These are phyloP conservation scores for Coniochaeta hoffmannii DNA, from an alignment of 2,329 filamentous ascomycete genomes.

Conservation along the genomic window DNA sequence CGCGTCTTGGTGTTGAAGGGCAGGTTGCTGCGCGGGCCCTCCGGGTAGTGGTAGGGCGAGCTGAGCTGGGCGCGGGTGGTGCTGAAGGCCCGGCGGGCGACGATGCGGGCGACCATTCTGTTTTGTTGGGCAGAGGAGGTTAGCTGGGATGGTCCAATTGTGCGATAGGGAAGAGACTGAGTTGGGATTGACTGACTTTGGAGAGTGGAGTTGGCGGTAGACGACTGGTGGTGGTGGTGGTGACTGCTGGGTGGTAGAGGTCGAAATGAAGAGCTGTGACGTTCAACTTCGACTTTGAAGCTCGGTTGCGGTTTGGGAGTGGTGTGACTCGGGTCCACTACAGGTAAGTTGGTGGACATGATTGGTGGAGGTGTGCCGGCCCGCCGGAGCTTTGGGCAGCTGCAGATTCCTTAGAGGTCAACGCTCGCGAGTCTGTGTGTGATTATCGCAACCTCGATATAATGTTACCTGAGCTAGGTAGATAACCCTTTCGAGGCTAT, in stretches of 20 bases:
- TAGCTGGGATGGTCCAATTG: neutral
- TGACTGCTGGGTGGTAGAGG: constrained; percentile 1
- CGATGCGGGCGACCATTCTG: constrained; percentile 73
- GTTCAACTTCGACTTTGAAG: constrained; percentile 9
- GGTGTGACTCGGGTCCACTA: constrained; percentile 4
- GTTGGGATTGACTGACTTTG: constrained; percentile 4
- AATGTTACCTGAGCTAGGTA: too few relatives aligned
- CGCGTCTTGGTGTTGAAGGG: constrained; percentile 94
- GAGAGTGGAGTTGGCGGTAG: neutral
- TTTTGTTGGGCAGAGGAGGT: constrained; percentile 27
- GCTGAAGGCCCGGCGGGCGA: constrained; percentile 86
- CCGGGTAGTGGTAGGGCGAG: constrained; percentile 96
- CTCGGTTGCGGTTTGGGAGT: neutral
- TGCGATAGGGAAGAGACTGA: neutral
- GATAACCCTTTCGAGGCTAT: too few relatives aligned
- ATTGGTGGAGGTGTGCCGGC: neutral
- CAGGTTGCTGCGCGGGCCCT: constrained; percentile 89
- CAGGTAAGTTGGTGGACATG: neutral
- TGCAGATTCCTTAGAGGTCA: neutral
- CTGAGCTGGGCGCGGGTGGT: constrained; percentile 75
- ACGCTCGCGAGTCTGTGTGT: too few relatives aligned
- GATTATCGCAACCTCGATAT: too few relatives aligned
- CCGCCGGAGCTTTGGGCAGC: neutral
- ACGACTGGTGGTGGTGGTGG: neutral
- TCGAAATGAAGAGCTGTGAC: constrained; percentile 7